Evolutionary conservation across 306 rosid species (phyloP).

Genomic region (Herpetospermum pedunculosum): DNA sequence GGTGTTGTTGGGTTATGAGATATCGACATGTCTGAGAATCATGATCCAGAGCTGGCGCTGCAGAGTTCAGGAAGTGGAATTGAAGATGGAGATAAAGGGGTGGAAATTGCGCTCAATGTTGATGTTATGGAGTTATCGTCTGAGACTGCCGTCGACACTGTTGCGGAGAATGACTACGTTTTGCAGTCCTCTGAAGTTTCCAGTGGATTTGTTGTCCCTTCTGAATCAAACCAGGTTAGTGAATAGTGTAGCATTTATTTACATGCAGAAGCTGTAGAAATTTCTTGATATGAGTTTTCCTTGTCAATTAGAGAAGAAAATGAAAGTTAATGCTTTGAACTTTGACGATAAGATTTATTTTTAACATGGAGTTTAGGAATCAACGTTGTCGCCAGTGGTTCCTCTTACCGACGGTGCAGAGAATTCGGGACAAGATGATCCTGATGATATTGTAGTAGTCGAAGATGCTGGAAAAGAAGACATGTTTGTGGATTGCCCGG

Average conservation of each 20-base stretch:
- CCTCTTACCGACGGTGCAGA: constrained; percentile 14
- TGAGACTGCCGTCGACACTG: constrained; percentile 7
- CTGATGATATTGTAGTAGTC: constrained; percentile 25
- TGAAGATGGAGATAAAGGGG: constrained; percentile 7
- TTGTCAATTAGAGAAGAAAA: neutral
- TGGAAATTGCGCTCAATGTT: neutral
- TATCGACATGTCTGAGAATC: constrained; percentile 48
- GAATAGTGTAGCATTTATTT: constrained; percentile 5
- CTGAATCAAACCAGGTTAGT: constrained; percentile 5
- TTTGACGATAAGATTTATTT: neutral
- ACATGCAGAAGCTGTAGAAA: constrained; percentile 21
- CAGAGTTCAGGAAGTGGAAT: constrained; percentile 14
- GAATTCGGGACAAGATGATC: constrained; percentile 10
- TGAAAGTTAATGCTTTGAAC: neutral
- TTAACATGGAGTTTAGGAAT: neutral
- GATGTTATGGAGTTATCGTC: constrained; percentile 6
- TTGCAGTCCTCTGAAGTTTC: constrained; percentile 10
- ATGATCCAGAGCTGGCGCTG: constrained; percentile 15
- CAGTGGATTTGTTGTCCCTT: constrained; percentile 11
- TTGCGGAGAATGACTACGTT: constrained; percentile 1
- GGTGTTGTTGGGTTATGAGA: constrained; percentile 29
- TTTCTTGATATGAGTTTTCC: neutral
- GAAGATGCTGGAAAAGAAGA: constrained; percentile 68
- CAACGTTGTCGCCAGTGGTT: constrained; percentile 10
- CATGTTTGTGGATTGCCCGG: constrained; percentile 86